phyloP scores from a whole-genome alignment of 768 basidiomycete genomes.

The Termitomyces sp. region DNA sequence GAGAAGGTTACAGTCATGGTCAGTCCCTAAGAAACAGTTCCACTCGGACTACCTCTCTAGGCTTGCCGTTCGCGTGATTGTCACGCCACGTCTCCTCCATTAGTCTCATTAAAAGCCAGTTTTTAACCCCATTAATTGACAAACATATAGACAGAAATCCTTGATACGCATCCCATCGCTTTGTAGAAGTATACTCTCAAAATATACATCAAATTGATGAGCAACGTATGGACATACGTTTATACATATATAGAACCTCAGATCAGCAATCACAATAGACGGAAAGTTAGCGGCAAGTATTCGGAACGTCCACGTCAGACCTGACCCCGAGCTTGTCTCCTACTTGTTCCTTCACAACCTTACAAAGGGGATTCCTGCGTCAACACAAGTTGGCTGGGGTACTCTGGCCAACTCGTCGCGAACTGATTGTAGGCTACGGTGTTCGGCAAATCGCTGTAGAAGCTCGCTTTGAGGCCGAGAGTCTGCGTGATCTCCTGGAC shows the following conservation, averaged over 20 bases:
- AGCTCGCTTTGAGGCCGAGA: conserved; percentile 22
- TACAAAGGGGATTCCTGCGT: background rate
- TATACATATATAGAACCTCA: background rate
- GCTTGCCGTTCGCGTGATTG: too few relatives aligned
- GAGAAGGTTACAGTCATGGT: too few relatives aligned
- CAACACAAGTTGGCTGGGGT: conserved; percentile 3
- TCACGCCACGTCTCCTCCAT: too few relatives aligned
- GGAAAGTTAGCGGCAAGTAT: background rate
- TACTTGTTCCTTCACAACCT: background rate
- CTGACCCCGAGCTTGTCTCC: too few relatives aligned
- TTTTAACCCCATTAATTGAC: too few relatives aligned
- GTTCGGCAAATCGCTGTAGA: conserved; percentile 21
- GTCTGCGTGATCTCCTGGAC: conserved; percentile 12
- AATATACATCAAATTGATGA: background rate
- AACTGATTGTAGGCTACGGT: conserved; percentile 8
- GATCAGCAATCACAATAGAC: background rate
- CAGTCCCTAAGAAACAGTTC: too few relatives aligned
- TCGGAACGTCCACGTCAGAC: background rate
- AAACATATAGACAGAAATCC: too few relatives aligned
- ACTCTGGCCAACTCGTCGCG: conserved; percentile 6
- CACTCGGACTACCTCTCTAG: too few relatives aligned
- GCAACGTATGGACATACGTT: too few relatives aligned
- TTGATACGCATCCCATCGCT: too few relatives aligned
- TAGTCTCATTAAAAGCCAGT: too few relatives aligned
- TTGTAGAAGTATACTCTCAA: background rate